Conservation (phyloP, 164 flowering plant species). For the Tinospora cordifolia region DNA sequence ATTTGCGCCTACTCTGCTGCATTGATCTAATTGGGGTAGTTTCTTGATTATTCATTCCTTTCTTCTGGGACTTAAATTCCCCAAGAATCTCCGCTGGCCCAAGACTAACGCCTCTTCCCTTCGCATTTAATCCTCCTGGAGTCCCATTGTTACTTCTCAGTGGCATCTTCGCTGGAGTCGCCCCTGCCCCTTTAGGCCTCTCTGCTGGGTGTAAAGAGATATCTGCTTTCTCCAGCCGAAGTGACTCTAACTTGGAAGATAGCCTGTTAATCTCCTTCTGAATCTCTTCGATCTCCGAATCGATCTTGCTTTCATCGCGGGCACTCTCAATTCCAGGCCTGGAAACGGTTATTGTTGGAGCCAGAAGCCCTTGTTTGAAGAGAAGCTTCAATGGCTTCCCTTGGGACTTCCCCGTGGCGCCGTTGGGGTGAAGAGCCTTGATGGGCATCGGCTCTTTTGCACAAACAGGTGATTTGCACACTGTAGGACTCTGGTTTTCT, state of each 20-base stretch:
- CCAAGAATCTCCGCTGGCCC: conserved; percentile 16
- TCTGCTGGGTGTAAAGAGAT: background rate
- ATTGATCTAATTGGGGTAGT: conserved; percentile 39
- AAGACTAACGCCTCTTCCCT: conserved; percentile 20
- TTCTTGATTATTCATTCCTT: conserved; percentile 8
- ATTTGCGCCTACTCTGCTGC: conserved; percentile 42
- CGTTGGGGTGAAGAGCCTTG: conserved; percentile 27
- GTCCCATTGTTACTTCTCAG: conserved; percentile 31
- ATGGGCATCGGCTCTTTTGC: conserved; percentile 23
- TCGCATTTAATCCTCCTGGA: background rate
- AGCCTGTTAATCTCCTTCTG: conserved; percentile 55
- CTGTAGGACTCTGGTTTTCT: conserved; percentile 47
- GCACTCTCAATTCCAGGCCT: background rate
- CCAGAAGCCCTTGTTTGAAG: conserved; percentile 20
- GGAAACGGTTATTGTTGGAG: background rate
- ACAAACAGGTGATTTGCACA: conserved; percentile 23
- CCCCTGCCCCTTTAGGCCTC: conserved; percentile 11
- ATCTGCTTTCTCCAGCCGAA: conserved; percentile 33
- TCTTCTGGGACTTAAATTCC: conserved; percentile 22
- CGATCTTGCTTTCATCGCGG: conserved; percentile 32
- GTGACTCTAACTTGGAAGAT: conserved; percentile 42
- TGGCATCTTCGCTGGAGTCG: conserved; percentile 38
- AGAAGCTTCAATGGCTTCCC: conserved; percentile 26
- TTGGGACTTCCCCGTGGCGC: conserved; percentile 16
- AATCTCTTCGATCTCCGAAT: conserved; percentile 58